phyloP scores from a whole-genome alignment of 2,329 filamentous ascomycete species.

The Colletotrichum costaricense region DNA sequence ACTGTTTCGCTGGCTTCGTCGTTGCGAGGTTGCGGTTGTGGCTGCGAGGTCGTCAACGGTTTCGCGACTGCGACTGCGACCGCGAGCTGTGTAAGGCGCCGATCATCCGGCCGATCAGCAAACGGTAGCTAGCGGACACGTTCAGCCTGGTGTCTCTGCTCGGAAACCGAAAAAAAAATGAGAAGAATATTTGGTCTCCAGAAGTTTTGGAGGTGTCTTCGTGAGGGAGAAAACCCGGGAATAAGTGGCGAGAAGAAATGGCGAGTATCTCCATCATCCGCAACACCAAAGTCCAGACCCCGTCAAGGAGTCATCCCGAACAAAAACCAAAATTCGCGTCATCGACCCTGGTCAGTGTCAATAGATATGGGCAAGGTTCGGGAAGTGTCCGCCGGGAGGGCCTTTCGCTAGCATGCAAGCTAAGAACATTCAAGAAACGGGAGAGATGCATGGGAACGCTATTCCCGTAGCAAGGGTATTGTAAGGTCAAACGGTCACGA shows the following conservation, averaged over 20 bases:
- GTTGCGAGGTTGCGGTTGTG: background rate
- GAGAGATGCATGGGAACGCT: conserved; percentile 15
- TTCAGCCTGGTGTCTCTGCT: background rate
- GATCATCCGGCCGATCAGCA: conserved; percentile 13
- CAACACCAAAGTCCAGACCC: conserved; percentile 6
- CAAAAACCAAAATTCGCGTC: conserved; percentile 21
- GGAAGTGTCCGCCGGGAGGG: conserved; percentile 22
- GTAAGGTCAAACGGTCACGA: background rate
- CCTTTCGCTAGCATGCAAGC: conserved; percentile 7
- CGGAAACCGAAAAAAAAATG: background rate
- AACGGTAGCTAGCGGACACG: background rate
- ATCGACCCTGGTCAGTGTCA: conserved; percentile 11
- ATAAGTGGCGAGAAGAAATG: conserved; percentile 15
- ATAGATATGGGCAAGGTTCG: conserved; percentile 16
- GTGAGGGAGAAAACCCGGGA: conserved; percentile 4
- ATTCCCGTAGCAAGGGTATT: conserved; percentile 9
- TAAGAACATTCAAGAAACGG: background rate
- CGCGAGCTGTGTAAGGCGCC: background rate
- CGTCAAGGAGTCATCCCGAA: conserved; percentile 10
- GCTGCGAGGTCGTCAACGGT: background rate
- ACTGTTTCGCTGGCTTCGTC: background rate
- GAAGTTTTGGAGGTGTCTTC: background rate
- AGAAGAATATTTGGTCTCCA: background rate
- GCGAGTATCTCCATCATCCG: background rate
- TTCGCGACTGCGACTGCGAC: background rate